phyloP scores from a whole-genome alignment of 805 yeast genomes.

The Suhomyces tanzawaensis region DNA sequence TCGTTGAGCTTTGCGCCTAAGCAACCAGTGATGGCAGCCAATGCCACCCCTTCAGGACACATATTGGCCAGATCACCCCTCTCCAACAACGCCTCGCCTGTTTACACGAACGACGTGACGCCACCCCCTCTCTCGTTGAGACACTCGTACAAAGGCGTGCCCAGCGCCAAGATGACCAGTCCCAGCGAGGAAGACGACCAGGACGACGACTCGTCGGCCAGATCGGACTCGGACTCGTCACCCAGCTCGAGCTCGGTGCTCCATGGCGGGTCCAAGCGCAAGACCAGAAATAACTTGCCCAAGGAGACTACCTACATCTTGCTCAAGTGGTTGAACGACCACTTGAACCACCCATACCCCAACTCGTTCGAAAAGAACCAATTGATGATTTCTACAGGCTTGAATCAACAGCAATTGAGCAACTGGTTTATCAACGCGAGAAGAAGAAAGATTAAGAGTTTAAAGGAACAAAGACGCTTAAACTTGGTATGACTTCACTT shows the following conservation, averaged over 20 bases:
- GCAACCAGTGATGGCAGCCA: not conserved
- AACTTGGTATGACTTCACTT: conserved; percentile 7
- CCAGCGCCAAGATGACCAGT: conserved; percentile 1
- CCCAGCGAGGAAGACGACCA: conserved; percentile 4
- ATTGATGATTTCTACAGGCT: conserved; percentile 67
- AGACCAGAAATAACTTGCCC: conserved; percentile 70
- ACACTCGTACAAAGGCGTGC: conserved; percentile 6
- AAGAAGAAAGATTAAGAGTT: conserved; percentile 60
- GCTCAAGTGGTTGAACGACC: conserved; percentile 71
- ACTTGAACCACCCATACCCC: conserved; percentile 81
- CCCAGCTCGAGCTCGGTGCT: conserved; percentile 4
- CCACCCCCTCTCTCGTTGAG: conserved; percentile 10
- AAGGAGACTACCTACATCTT: conserved; percentile 71
- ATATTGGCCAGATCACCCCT: conserved; percentile 7
- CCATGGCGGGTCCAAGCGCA: conserved; percentile 19
- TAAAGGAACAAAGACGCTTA: conserved; percentile 38
- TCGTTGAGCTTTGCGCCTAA: not conserved
- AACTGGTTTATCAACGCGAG: conserved; percentile 91
- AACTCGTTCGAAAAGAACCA: conserved; percentile 73
- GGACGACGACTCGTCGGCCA: conserved; percentile 4
- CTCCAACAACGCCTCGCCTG: conserved; percentile 11
- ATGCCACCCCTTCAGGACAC: conserved; percentile 1
- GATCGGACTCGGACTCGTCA: conserved; percentile 4
- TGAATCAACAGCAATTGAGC: conserved; percentile 75
- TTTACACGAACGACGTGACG: conserved; percentile 9